Evolutionary conservation across 2,329 filamentous ascomycete species (phyloP).

Genomic region (Fusarium metavorans): DNA sequence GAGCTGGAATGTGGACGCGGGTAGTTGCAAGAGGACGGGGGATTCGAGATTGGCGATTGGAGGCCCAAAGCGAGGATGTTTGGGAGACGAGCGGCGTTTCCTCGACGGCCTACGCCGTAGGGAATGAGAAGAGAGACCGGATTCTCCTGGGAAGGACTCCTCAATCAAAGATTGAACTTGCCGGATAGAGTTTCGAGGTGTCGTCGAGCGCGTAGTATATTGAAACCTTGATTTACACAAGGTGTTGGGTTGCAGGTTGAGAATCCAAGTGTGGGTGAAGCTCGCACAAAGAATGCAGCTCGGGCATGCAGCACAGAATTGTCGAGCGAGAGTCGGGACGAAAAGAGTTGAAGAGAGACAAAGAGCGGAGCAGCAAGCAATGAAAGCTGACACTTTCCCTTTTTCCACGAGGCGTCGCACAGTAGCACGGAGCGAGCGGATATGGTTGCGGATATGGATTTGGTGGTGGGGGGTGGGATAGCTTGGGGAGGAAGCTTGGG

Average conservation of each 20-base stretch:
- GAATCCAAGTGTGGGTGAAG: background rate
- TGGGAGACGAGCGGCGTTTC: conserved; percentile 7
- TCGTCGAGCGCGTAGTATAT: conserved; percentile 13
- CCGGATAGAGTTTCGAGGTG: conserved; percentile 6
- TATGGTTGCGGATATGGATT: conserved; percentile 26
- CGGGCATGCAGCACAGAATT: background rate
- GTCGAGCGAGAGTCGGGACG: conserved; percentile 14
- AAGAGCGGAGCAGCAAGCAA: conserved; percentile 10
- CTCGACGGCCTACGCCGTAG: conserved; percentile 38
- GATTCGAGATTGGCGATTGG: conserved; percentile 17
- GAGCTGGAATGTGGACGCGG: conserved; percentile 47
- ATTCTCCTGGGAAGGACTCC: background rate
- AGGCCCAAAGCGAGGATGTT: conserved; percentile 10
- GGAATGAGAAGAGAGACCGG: conserved; percentile 6
- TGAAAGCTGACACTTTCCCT: conserved; percentile 7
- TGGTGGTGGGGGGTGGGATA: conserved; percentile 30
- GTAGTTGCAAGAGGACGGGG: conserved; percentile 33
- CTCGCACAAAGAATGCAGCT: conserved; percentile 5
- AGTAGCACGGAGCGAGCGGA: conserved; percentile 34
- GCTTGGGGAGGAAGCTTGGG: conserved; percentile 13
- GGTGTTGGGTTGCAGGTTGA: conserved; percentile 17
- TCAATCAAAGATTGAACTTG: background rate
- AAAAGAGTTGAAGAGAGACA: conserved; percentile 11
- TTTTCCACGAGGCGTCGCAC: conserved; percentile 23
- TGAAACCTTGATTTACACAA: conserved; percentile 31